Evolutionary conservation across 2,329 filamentous ascomycete species (phyloP).

Genomic region (Colletotrichum sp.): DNA sequence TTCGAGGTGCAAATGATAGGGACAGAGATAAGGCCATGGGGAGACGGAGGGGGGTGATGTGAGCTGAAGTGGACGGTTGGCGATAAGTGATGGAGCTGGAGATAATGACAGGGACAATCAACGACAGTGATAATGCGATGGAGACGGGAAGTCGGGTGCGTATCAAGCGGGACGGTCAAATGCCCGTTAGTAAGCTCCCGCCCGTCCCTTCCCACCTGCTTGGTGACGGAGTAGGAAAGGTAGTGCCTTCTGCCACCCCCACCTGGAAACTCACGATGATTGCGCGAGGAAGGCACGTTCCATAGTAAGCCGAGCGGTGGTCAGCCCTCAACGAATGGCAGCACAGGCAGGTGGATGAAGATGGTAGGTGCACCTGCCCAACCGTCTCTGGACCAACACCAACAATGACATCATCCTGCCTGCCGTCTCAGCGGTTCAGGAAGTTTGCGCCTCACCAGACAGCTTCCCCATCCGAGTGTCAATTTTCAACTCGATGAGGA

Average conservation of each 20-base stretch:
- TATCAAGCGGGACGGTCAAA: neutral
- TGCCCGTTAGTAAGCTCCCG: neutral
- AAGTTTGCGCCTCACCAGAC: neutral
- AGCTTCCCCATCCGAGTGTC: slow-evolving; percentile 1
- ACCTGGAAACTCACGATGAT: slow-evolving; percentile 7
- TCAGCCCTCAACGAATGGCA: neutral
- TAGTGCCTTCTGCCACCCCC: neutral
- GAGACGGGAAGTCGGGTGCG: neutral
- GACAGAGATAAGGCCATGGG: neutral
- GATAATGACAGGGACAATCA: neutral
- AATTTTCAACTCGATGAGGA: neutral
- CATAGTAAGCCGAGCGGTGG: neutral
- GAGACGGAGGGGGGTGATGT: neutral
- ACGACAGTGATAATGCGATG: neutral
- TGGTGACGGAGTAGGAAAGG: neutral
- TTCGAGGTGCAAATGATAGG: neutral
- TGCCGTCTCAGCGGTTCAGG: neutral
- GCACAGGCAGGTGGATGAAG: neutral
- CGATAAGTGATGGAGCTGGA: neutral
- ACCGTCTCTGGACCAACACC: neutral
- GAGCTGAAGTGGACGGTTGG: neutral
- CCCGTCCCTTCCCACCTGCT: neutral
- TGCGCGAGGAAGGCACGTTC: slow-evolving; percentile 5
- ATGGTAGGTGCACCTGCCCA: slow-evolving; percentile 10
- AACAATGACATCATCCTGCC: slow-evolving; percentile 15